These are phyloP conservation scores for Pulveroboletus sp. DNA, from an alignment of 768 basidiomycete species.

Conservation along the genomic window DNA sequence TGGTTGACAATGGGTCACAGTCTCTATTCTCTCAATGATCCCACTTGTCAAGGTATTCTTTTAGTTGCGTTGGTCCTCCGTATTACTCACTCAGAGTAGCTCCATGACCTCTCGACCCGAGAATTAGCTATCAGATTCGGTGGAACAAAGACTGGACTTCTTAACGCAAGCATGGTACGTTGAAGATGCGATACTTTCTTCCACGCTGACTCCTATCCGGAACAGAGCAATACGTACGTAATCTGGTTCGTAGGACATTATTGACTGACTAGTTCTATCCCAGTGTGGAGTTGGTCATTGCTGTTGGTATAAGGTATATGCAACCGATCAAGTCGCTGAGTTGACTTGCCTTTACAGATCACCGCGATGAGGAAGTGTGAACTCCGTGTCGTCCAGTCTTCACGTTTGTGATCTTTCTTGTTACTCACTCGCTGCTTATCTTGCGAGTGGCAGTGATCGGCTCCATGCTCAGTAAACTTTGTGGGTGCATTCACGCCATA, in stretches of 20 bases:
- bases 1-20: constrained; percentile 30
- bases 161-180: constrained; percentile 76
- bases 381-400: constrained; percentile 75
- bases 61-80: background rate
- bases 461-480: constrained; percentile 74
- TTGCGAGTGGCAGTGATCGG: constrained; percentile 57
- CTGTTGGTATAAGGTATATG: constrained; percentile 42
- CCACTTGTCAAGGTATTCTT: constrained; percentile 66
- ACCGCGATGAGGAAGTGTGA: constrained; percentile 80
- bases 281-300: constrained; percentile 64
- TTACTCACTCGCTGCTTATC: constrained; percentile 3
- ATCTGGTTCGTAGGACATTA: background rate
- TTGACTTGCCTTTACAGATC: constrained; percentile 35
- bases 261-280: background rate
- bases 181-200: background rate
- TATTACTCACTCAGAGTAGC: constrained; percentile 32
- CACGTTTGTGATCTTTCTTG: constrained; percentile 42
- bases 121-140: constrained; percentile 75
- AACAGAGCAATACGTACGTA: constrained; percentile 64
- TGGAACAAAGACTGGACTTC: constrained; percentile 67
- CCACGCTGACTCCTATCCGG: constrained; percentile 2
- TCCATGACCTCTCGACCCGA: constrained; percentile 72
- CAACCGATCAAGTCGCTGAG: background rate
- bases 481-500: constrained; percentile 32
- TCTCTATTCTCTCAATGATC: constrained; percentile 64